These are phyloP conservation scores for Tolypocladium paradoxum DNA, from an alignment of 2,329 filamentous ascomycete species.

Conservation along the genomic window DNA sequence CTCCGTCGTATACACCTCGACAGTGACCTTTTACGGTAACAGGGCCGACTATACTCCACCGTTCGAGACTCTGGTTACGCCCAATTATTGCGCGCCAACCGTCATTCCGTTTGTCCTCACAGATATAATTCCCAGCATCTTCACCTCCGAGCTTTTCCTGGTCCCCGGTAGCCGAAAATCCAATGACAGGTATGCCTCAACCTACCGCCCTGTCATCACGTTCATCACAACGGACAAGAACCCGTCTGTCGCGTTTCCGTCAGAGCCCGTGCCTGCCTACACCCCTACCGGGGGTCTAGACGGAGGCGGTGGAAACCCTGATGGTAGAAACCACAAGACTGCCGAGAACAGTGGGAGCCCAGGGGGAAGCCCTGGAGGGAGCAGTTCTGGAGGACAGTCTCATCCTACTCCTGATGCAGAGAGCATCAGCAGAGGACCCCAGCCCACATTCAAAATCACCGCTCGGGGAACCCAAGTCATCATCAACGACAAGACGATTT, in stretches of 20 bases:
- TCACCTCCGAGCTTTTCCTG: not conserved
- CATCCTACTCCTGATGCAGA: not conserved
- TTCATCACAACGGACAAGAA: constrained; percentile 45
- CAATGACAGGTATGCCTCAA: not conserved
- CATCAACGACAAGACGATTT: constrained; percentile 35
- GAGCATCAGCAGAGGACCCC: constrained; percentile 2
- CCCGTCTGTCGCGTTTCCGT: constrained; percentile 34
- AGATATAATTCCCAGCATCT: not conserved
- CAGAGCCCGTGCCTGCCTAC: constrained; percentile 28
- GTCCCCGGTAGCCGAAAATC: not conserved
- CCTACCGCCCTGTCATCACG: constrained; percentile 21
- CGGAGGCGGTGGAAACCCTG: constrained; percentile 1
- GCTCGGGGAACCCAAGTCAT: constrained; percentile 34
- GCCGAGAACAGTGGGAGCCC: not conserved
- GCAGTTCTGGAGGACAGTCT: not conserved
- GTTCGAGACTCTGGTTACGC: constrained; percentile 29
- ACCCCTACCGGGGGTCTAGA: constrained; percentile 10
- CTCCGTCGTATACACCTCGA: constrained; percentile 37
- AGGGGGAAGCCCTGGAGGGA: not conserved
- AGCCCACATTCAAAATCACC: constrained; percentile 26
- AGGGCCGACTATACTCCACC: constrained; percentile 35
- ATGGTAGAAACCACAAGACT: constrained; percentile 9
- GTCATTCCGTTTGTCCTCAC: constrained; percentile 3
- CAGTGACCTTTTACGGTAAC: constrained; percentile 36
- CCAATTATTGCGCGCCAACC: constrained; percentile 22